Evolutionary conservation across 2,329 filamentous ascomycete species (phyloP).

Genomic region (Sphaceloma murrayae): DNA sequence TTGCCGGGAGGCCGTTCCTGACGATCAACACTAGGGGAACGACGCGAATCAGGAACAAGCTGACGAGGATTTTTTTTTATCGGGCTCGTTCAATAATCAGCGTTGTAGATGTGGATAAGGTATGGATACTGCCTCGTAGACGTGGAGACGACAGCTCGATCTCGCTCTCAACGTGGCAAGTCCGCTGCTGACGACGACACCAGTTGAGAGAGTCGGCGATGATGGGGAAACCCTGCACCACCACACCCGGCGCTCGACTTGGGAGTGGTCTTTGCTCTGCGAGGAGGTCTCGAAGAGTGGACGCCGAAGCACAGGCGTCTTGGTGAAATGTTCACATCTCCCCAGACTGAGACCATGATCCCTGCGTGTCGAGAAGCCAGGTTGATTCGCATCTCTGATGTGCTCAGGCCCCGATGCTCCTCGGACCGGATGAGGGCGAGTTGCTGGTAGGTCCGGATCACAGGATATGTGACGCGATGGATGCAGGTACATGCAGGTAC

Average conservation of each 20-base stretch:
- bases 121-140: conserved; percentile 1
- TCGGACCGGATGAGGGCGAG: neutral
- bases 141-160: conserved; percentile 9
- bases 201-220: neutral
- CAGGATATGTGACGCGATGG: neutral
- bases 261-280: conserved; percentile 9
- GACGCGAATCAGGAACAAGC: conserved; percentile 12
- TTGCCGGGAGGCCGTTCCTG: conserved; percentile 14
- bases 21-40: conserved; percentile 13
- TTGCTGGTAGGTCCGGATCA: neutral
- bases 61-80: neutral
- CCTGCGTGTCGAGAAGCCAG: too few relatives aligned
- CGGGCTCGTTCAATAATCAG: too few relatives aligned
- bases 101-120: too few relatives aligned
- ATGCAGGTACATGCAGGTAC: conserved; percentile 15
- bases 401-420: neutral
- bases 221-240: neutral
- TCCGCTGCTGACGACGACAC: conserved; percentile 12
- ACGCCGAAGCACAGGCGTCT: conserved; percentile 6
- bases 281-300: neutral
- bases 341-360: too few relatives aligned
- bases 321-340: conserved; percentile 5
- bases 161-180: neutral
- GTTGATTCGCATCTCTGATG: too few relatives aligned
- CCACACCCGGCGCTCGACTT: conserved; percentile 7